Evolutionary conservation across 768 basidiomycete genomes (phyloP).

Genomic region (Solioccasus polychromus): DNA sequence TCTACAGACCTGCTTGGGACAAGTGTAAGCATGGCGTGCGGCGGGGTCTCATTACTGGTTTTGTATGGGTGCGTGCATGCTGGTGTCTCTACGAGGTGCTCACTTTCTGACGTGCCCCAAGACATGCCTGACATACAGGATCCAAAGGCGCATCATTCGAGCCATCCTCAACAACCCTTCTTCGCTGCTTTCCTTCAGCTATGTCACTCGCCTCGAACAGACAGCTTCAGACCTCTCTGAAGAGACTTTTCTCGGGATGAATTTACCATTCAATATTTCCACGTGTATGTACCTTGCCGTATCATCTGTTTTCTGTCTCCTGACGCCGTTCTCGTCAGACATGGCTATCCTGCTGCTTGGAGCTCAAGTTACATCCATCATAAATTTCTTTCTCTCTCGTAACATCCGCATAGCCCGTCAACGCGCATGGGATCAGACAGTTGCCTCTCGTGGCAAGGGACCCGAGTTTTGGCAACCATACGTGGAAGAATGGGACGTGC

Average conservation of each 20-base stretch:
- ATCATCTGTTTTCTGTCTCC: neutral
- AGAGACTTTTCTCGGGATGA: slow-evolving; percentile 63
- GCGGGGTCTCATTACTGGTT: slow-evolving; percentile 67
- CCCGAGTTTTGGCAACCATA: slow-evolving; percentile 82
- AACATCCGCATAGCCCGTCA: slow-evolving; percentile 80
- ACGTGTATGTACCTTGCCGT: slow-evolving; percentile 50
- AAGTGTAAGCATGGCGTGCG: slow-evolving; percentile 78
- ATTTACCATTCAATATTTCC: slow-evolving; percentile 62
- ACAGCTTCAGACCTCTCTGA: slow-evolving; percentile 31
- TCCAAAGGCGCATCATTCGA: slow-evolving; percentile 67
- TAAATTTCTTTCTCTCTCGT: slow-evolving; percentile 78
- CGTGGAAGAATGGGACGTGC: slow-evolving; percentile 75
- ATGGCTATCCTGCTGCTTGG: slow-evolving; percentile 73
- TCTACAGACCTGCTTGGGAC: slow-evolving; percentile 78
- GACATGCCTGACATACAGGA: slow-evolving; percentile 65
- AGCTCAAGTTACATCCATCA: slow-evolving; percentile 68
- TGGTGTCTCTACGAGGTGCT: neutral
- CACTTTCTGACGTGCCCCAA: slow-evolving; percentile 28
- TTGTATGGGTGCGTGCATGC: slow-evolving; percentile 55
- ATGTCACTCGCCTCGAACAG: slow-evolving; percentile 25
- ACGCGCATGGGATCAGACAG: slow-evolving; percentile 79
- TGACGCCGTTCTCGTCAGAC: slow-evolving; percentile 42
- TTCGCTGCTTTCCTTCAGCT: slow-evolving; percentile 26
- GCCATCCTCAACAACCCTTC: slow-evolving; percentile 23
- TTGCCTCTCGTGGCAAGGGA: slow-evolving; percentile 78